Conservation (phyloP, 169 alveolate genomes). For the Plasmodium inui region DNA sequence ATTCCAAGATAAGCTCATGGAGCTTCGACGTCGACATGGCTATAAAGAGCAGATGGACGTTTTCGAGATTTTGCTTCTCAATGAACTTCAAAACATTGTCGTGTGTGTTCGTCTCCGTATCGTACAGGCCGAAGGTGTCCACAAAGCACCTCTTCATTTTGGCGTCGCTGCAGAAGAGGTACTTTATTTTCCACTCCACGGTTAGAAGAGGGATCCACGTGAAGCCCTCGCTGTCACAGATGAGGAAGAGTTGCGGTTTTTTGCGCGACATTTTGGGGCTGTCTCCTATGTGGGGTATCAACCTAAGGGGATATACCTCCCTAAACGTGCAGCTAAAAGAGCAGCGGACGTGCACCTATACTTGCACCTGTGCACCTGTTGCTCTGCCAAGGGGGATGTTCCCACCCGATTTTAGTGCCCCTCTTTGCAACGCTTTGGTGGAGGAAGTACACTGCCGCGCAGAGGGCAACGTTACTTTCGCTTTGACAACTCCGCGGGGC, state of each 20-base stretch:
- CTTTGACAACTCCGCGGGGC: neutral
- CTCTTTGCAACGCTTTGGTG: neutral
- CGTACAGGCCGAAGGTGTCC: constrained; percentile 28
- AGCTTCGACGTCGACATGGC: constrained; percentile 38
- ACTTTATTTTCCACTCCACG: constrained; percentile 43
- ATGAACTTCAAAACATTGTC: constrained; percentile 24
- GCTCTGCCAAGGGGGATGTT: neutral
- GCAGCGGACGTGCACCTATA: neutral
- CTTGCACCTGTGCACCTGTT: neutral
- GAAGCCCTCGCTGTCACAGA: constrained; percentile 59
- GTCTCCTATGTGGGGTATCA: neutral
- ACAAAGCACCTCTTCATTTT: constrained; percentile 27
- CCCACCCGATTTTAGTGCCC: neutral
- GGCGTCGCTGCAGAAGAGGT: constrained; percentile 51
- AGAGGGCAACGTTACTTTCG: neutral
- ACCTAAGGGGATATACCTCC: neutral
- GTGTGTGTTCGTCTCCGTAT: constrained; percentile 22
- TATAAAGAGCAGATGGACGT: constrained; percentile 51
- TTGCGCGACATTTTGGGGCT: constrained; percentile 11
- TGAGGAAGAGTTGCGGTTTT: constrained; percentile 6
- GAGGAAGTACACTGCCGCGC: neutral
- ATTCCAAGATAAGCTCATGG: constrained; percentile 40
- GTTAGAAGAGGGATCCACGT: constrained; percentile 34
- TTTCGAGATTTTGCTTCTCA: constrained; percentile 18
- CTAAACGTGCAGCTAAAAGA: neutral